phyloP scores from a whole-genome alignment of 371 early-diverging fungal genomes.

The Actinomucor elegans region DNA sequence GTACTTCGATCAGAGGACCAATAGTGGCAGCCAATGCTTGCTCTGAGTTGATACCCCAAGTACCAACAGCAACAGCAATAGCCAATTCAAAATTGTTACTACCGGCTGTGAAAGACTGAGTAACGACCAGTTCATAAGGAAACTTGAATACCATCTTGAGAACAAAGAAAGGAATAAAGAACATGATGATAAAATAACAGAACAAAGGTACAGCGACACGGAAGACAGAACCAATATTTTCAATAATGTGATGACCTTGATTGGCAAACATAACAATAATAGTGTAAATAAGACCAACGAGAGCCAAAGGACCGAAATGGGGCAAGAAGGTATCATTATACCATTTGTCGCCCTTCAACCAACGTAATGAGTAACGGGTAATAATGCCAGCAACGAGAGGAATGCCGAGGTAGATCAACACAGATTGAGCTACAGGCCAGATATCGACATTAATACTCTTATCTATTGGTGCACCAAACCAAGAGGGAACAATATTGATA shows the following conservation, averaged over 20 bases:
- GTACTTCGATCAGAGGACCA: slow-evolving; percentile 81
- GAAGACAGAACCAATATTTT: slow-evolving; percentile 62
- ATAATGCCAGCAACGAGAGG: slow-evolving; percentile 63
- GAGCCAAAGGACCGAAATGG: slow-evolving; percentile 51
- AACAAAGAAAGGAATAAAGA: slow-evolving; percentile 49
- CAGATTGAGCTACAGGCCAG: slow-evolving; percentile 59
- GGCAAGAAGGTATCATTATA: slow-evolving; percentile 60
- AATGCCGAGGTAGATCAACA: slow-evolving; percentile 71
- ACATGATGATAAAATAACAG: slow-evolving; percentile 65
- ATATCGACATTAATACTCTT: slow-evolving; percentile 42
- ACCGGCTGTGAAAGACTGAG: slow-evolving; percentile 72
- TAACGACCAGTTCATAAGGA: slow-evolving; percentile 53
- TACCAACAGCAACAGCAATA: slow-evolving; percentile 73
- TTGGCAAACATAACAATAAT: slow-evolving; percentile 77
- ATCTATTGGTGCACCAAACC: slow-evolving; percentile 43
- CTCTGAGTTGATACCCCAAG: slow-evolving; percentile 65
- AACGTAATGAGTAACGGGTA: slow-evolving; percentile 51
- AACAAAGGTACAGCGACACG: slow-evolving; percentile 71
- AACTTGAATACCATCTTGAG: slow-evolving; percentile 23
- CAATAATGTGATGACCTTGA: slow-evolving; percentile 69
- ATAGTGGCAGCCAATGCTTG: slow-evolving; percentile 71
- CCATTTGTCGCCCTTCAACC: slow-evolving; percentile 42
- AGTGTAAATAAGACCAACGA: slow-evolving; percentile 67
- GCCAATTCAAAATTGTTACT: slow-evolving; percentile 81
- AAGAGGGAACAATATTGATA: slow-evolving; percentile 52